Evolutionary conservation across 2,329 filamentous ascomycete species (phyloP).

Genomic region (Cladosporium sp.): DNA sequence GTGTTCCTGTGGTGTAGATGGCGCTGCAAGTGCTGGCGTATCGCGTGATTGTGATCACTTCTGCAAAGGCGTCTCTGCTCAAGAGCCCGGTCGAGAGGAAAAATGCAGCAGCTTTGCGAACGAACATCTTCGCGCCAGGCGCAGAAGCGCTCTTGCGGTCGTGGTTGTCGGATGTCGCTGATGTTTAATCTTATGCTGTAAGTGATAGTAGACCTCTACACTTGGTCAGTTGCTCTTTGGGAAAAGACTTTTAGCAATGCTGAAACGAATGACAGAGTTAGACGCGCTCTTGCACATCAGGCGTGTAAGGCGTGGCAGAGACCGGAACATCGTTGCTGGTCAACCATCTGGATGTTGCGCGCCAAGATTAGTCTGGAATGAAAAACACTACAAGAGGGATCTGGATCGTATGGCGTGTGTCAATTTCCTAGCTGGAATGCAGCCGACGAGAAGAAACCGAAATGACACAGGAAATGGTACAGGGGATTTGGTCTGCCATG

Average conservation of each 20-base stretch:
- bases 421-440: background rate
- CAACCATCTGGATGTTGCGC: constrained; percentile 4
- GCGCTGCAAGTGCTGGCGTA: constrained; percentile 26
- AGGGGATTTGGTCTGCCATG: constrained; percentile 1
- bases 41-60: constrained; percentile 26
- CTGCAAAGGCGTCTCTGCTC: constrained; percentile 6
- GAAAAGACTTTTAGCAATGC: too few species aligned
- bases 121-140: constrained; percentile 12
- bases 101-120: constrained; percentile 5
- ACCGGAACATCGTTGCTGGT: constrained; percentile 13
- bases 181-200: background rate
- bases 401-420: background rate
- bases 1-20: constrained; percentile 20
- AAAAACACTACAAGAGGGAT: constrained; percentile 5
- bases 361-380: constrained; percentile 9
- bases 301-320: constrained; percentile 4
- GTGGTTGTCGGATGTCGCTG: background rate
- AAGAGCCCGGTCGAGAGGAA: background rate
- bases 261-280: constrained; percentile 1
- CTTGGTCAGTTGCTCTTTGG: too few species aligned
- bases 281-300: constrained; percentile 1
- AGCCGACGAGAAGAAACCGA: too few species aligned
- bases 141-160: constrained; percentile 4
- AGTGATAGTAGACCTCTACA: too few species aligned
- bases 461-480: background rate